Evolutionary conservation across 768 basidiomycete genomes (phyloP).

Genomic region (Suillus occidentalis): DNA sequence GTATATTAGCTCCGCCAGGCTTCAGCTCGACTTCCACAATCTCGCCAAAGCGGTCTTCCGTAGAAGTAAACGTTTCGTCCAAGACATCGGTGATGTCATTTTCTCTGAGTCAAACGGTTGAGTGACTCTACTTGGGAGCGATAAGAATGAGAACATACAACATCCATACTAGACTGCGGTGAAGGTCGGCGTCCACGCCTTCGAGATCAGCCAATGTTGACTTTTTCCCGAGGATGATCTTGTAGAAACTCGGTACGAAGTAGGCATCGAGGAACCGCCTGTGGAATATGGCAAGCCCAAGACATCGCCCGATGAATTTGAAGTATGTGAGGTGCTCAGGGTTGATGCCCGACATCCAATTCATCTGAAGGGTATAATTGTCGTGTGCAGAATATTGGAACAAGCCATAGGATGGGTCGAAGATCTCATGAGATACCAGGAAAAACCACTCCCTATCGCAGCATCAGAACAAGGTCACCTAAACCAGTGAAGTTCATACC

Average conservation of each 20-base stretch:
- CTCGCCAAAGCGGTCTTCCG: slow-evolving; percentile 77
- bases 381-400: slow-evolving; percentile 82
- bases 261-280: slow-evolving; percentile 77
- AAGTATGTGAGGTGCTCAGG: slow-evolving; percentile 79
- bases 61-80: slow-evolving; percentile 70
- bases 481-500: slow-evolving; percentile 36
- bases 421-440: slow-evolving; percentile 79
- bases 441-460: slow-evolving; percentile 78
- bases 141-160: slow-evolving; percentile 45
- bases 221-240: slow-evolving; percentile 67
- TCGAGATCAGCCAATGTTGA: slow-evolving; percentile 65
- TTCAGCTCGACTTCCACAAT: slow-evolving; percentile 65
- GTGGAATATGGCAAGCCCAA: slow-evolving; percentile 79
- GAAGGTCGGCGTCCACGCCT: slow-evolving; percentile 65
- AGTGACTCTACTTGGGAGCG: slow-evolving; percentile 3
- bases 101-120: slow-evolving; percentile 42
- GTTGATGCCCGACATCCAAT: slow-evolving; percentile 72
- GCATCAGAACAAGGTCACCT: slow-evolving; percentile 8
- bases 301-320: slow-evolving; percentile 74
- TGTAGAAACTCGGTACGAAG: slow-evolving; percentile 80
- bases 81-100: slow-evolving; percentile 76
- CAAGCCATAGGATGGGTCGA: slow-evolving; percentile 79
- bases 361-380: slow-evolving; percentile 81
- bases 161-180: slow-evolving; percentile 74
- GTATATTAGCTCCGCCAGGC: slow-evolving; percentile 55